Base-by-base conservation (phyloP, 2,329 filamentous ascomycete species). In the Neospermospora avenae region DNA sequence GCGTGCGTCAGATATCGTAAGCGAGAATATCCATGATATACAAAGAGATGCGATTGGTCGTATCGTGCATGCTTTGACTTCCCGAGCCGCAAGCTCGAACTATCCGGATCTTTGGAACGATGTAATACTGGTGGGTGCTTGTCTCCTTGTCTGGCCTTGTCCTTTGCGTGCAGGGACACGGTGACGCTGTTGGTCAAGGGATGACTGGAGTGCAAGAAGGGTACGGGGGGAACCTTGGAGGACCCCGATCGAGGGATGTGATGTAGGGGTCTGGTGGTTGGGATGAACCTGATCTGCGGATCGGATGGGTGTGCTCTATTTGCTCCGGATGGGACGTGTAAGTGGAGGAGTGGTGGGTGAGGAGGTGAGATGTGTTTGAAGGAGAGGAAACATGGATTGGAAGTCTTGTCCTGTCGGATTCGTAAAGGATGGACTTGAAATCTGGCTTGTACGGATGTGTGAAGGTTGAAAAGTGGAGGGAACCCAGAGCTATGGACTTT, bases 21-120 rank as follows among this genome's bases (percentile, higher is more conserved):
- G 28, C 28, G 18, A 53, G 42, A 49, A 37, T 35, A 35, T 25
- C 28, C 10, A 3, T 14, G 28, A 16, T 28, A 41, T 5, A 53
- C 18, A 8, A 20, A 44, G 49, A 60, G 65, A 67, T 67, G 65
- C 65, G 65, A 67, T 65, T 66, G 65, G 65, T 49, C 60, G 18
- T n/a, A 20, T 41, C 18, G 8, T 55, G 57, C 51, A 59, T 31
- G 28, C 34, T 4, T 46, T 18, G 34, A 31, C 52, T 11, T 45
- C 37, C 48, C 57, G 48, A 59, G 57, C 57, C 57, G 57, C 57
- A 54, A 54, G 28, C 11, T 31, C 28, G 28, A 10, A 31, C 28
- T 31, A 6, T 31, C 28, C 28, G 28, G 28, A 31, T 31, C 28
- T 31, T 10, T 31, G 28, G 28, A 31, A 31, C 28, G 28, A 31